Percentiles rank a stretch among this genome's conserved stretches.
Conservation (phyloP, 2,329 filamentous ascomycete genomes). For the Anisogramma anomala region DNA sequence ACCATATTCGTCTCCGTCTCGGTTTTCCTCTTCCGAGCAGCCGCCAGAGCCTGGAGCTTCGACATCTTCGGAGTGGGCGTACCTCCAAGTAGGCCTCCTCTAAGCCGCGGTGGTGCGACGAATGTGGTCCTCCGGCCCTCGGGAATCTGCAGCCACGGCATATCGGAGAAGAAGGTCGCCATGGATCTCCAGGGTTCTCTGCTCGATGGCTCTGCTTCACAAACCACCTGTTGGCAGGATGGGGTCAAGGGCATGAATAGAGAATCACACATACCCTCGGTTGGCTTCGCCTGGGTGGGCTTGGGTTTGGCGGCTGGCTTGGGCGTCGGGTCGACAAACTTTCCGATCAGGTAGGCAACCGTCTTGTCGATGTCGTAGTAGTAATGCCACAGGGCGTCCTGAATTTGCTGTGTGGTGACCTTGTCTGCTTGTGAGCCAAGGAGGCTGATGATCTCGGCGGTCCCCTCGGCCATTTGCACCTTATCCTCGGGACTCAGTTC, state of each 20-base stretch:
- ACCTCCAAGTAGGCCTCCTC: slow-evolving; percentile 67
- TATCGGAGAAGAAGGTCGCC: slow-evolving; percentile 62
- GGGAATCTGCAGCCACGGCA: slow-evolving; percentile 73
- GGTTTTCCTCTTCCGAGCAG: slow-evolving; percentile 72
- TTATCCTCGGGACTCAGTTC: slow-evolving; percentile 37
- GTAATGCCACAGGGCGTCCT: slow-evolving; percentile 90
- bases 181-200: slow-evolving; percentile 15
- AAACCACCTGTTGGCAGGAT: slow-evolving; percentile 11
- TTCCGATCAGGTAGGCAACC: slow-evolving; percentile 66
- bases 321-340: slow-evolving; percentile 34
- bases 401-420: slow-evolving; percentile 55
- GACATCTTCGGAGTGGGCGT: slow-evolving; percentile 60
- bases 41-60: slow-evolving; percentile 82
- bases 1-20: slow-evolving; percentile 38
- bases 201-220: slow-evolving; percentile 13
- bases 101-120: slow-evolving; percentile 40
- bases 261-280: slow-evolving; percentile 16
- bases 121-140: slow-evolving; percentile 53
- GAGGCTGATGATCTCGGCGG: slow-evolving; percentile 51
- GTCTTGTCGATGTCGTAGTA: slow-evolving; percentile 88
- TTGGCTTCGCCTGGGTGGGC: slow-evolving; percentile 23
- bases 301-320: slow-evolving; percentile 29
- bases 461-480: slow-evolving; percentile 49
- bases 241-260: slow-evolving; percentile 2
- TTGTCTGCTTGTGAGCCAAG: slow-evolving; percentile 50